Conservation (phyloP, 306 rosid genomes). For the Prunus kanzakura region DNA sequence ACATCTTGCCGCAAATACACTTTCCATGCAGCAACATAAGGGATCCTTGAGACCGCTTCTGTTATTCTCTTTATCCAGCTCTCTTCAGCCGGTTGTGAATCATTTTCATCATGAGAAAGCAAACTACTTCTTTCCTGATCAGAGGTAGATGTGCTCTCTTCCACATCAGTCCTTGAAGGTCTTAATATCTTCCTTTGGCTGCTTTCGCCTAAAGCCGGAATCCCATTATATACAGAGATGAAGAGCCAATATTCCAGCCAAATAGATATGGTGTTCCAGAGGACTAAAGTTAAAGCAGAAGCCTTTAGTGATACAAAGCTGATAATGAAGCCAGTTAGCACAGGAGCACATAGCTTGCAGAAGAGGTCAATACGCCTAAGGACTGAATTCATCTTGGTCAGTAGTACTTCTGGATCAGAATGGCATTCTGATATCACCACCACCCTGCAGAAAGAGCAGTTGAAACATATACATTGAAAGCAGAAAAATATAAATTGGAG, state of each 20-base stretch:
- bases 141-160: slow-evolving; percentile 28
- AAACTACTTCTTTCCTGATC: slow-evolving; percentile 24
- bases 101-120: slow-evolving; percentile 20
- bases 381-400: slow-evolving; percentile 67
- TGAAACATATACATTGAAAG: neutral
- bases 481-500: too few species aligned
- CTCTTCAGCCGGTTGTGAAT: slow-evolving; percentile 15
- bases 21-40: slow-evolving; percentile 69
- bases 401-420: slow-evolving; percentile 50
- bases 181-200: slow-evolving; percentile 50
- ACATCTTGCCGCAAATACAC: slow-evolving; percentile 73
- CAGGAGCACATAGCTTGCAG: slow-evolving; percentile 85
- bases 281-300: slow-evolving; percentile 72
- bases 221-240: slow-evolving; percentile 67
- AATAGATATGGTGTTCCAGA: slow-evolving; percentile 66
- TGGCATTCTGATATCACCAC: slow-evolving; percentile 78
- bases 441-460: slow-evolving; percentile 47
- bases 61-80: slow-evolving; percentile 23
- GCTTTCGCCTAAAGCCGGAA: slow-evolving; percentile 64
- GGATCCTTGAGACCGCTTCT: slow-evolving; percentile 35
- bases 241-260: slow-evolving; percentile 91
- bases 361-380: slow-evolving; percentile 78
- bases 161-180: slow-evolving; percentile 24
- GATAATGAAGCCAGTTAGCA: slow-evolving; percentile 73
- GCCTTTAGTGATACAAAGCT: slow-evolving; percentile 78